Percentiles rank a stretch among this genome's conserved stretches.
These are phyloP conservation scores for Macrophomina phaseolina DNA, from an alignment of 2,329 filamentous ascomycete genomes.

Conservation along the genomic window DNA sequence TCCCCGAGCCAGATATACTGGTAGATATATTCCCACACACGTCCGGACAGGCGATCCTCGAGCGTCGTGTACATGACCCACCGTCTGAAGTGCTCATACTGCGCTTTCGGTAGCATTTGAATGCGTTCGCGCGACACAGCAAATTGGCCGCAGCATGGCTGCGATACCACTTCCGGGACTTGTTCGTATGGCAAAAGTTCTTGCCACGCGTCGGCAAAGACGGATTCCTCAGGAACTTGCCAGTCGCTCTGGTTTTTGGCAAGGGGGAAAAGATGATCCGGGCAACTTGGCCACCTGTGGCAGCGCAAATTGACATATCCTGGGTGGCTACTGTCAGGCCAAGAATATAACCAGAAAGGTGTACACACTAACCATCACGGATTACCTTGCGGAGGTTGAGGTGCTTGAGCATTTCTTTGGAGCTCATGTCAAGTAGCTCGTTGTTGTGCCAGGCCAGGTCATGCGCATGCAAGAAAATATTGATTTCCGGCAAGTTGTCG, in stretches of 20 bases:
- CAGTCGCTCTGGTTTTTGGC: conserved; percentile 59
- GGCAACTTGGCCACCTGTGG: conserved; percentile 45
- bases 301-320: conserved; percentile 52
- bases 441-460: conserved; percentile 29
- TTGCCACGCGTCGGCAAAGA: conserved; percentile 29
- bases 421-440: conserved; percentile 44
- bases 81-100: conserved; percentile 58
- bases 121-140: conserved; percentile 30
- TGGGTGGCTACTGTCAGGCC: conserved; percentile 29
- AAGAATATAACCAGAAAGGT: conserved; percentile 37
- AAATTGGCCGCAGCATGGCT: conserved; percentile 32
- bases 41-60: conserved; percentile 57
- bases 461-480: conserved; percentile 34
- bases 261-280: conserved; percentile 44
- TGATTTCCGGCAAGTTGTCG: conserved; percentile 31
- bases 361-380: conserved; percentile 29
- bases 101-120: conserved; percentile 48
- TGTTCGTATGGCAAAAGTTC: conserved; percentile 25
- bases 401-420: conserved; percentile 33
- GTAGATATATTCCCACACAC: conserved; percentile 64
- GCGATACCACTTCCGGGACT: conserved; percentile 29
- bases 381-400: conserved; percentile 41
- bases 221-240: conserved; percentile 45
- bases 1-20: conserved; percentile 60
- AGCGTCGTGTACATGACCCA: conserved; percentile 60